Evolutionary conservation across 2,329 filamentous ascomycete species (phyloP), one percentile per base, ranked within the genome.

Genomic region (Colletotrichum sp.): DNA sequence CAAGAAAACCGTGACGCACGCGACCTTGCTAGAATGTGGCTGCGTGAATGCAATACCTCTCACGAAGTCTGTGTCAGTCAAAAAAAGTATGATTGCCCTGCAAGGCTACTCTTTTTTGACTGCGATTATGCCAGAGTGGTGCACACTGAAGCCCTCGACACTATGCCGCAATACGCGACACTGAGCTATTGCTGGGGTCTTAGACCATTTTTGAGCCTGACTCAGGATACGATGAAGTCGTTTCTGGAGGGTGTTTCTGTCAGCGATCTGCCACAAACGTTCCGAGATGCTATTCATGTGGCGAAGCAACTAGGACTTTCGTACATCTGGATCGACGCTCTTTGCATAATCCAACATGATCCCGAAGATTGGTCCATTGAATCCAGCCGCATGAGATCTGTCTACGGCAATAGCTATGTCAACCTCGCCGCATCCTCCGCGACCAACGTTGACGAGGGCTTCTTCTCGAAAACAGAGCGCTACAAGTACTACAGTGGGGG

Each of bases 141-240:
- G 10, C 18, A 2, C 2, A 34, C 34, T 0, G 26, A 6, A 5
- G 0, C 1, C 9, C 0, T 66, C 16, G 0, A 28, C 8, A 4
- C 1, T 2, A 66, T 21, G 34, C 36, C 63, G 2, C 0, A 30
- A 3, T 66, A 66, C 10, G 26, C 36, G 0, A 44, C 63, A 0
- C 18, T 66, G 1, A 49, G 63, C 34, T 66, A 66, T 10, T 66
- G 63, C 0, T 66, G 63, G 63, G 63, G 63, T 9, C 9, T 5
- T 0, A 9, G 1, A 0, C 36, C 34, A n/a, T 66, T 66, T 2
- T 9, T 12, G 34, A 32, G 5, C 36, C 2, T 66, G 24, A 32
- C 3, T 18, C 0, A 2, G 4, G 1, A 21, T 0, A 66, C 9
- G 0, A 52, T 34, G 16, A 1, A 2, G 18, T 30, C 24, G 3